Conservation (phyloP, 768 basidiomycete genomes). For the Lentinula sp. region DNA sequence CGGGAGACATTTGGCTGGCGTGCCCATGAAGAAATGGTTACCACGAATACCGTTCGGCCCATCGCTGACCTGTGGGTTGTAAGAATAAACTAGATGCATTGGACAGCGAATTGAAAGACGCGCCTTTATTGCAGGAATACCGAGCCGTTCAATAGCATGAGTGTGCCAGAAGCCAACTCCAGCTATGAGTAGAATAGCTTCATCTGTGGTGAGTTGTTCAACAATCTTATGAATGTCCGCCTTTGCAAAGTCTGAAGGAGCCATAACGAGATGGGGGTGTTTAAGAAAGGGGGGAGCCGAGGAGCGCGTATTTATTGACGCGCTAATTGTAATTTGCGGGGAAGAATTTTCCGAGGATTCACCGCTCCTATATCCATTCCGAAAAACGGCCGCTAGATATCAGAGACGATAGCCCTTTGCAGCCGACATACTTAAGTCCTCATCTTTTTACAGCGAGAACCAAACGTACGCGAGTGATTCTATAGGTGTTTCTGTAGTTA, state of each 20-base stretch:
- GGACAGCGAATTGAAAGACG: slow-evolving; percentile 3
- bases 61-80: slow-evolving; percentile 53
- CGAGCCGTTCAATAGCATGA: slow-evolving; percentile 54
- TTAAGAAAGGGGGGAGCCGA: no score
- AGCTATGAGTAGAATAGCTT: slow-evolving; percentile 65
- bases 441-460: no score
- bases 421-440: no score
- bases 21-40: slow-evolving; percentile 76
- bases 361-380: background rate
- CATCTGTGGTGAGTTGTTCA: slow-evolving; percentile 64
- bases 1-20: slow-evolving; percentile 75
- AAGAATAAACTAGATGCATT: background rate
- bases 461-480: no score
- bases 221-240: slow-evolving; percentile 57
- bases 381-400: background rate
- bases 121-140: slow-evolving; percentile 69
- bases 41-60: slow-evolving; percentile 76
- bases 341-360: background rate
- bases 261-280: slow-evolving; percentile 31
- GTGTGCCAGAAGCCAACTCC: slow-evolving; percentile 81
- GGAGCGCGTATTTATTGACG: background rate
- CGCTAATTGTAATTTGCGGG: background rate
- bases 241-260: slow-evolving; percentile 63
- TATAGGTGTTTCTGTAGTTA: no score
- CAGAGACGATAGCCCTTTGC: background rate